Conservation (phyloP, 305 asterid genomes). For the Fraxinus baroniana region DNA sequence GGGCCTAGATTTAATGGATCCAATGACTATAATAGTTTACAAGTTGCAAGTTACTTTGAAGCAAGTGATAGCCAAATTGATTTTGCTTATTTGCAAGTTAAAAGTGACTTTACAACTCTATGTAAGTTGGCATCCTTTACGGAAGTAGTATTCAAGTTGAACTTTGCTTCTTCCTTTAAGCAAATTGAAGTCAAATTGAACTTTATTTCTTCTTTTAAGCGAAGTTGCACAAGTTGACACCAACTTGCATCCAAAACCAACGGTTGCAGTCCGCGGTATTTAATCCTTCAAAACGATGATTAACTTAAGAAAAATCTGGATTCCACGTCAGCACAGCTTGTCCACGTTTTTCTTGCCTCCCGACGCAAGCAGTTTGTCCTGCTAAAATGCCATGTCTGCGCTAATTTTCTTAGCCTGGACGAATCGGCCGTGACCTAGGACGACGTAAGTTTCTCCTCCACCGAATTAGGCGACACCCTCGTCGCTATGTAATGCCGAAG, state of each 20-base stretch:
- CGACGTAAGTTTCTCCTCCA: not conserved
- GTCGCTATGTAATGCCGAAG: not conserved
- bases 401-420: not conserved
- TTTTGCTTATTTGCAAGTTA: no score
- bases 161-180: not conserved
- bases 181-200: not conserved
- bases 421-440: not conserved
- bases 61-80: not conserved
- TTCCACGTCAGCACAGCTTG: not conserved
- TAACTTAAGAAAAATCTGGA: not conserved
- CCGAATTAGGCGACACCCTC: not conserved
- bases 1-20: not conserved
- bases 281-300: no score
- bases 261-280: not conserved
- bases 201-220: not conserved
- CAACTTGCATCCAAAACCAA: not conserved
- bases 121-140: not conserved
- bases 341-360: not conserved
- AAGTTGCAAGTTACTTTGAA: not conserved
- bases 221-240: not conserved
- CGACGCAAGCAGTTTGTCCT: not conserved
- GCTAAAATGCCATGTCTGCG: not conserved
- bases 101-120: not conserved
- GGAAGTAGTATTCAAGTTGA: not conserved
- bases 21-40: not conserved